Evolutionary conservation across 2,329 filamentous ascomycete species (phyloP).

Genomic region (Monosporascus sp.): DNA sequence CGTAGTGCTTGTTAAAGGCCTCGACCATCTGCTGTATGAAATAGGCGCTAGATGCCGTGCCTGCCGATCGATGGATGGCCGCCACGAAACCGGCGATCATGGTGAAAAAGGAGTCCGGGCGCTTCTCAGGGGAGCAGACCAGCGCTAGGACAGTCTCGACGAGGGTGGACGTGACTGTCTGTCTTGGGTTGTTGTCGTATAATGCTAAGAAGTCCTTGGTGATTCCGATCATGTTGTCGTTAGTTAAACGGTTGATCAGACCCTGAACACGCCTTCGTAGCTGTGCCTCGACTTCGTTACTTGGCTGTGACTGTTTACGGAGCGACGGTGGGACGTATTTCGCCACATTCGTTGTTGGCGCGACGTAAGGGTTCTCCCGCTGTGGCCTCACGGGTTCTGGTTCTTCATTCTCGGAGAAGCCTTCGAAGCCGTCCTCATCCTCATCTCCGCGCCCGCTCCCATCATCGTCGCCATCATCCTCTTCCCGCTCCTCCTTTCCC

Average conservation of each 20-base stretch:
- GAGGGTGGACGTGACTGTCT: conserved; percentile 77
- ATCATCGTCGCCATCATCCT: conserved; percentile 22
- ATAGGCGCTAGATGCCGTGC: conserved; percentile 84
- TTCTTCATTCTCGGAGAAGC: conserved; percentile 31
- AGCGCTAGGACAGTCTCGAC: conserved; percentile 74
- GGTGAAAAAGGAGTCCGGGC: conserved; percentile 87
- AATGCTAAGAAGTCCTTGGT: conserved; percentile 75
- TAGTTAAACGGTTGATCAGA: conserved; percentile 86
- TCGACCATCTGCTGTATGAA: conserved; percentile 74
- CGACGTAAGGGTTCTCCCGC: conserved; percentile 84
- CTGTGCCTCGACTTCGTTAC: conserved; percentile 61
- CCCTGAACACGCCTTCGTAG: conserved; percentile 80
- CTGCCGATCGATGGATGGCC: conserved; percentile 80
- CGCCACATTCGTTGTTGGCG: conserved; percentile 53
- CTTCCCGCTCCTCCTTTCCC: conserved; percentile 23
- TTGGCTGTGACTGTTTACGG: conserved; percentile 56
- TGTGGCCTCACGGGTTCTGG: conserved; percentile 36
- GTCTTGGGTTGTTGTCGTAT: conserved; percentile 79
- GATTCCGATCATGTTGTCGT: conserved; percentile 83
- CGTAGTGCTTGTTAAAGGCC: conserved; percentile 65
- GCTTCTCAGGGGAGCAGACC: conserved; percentile 68
- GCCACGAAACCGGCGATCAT: conserved; percentile 86
- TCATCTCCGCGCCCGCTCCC: conserved; percentile 30
- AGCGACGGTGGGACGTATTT: conserved; percentile 92
- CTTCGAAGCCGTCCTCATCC: conserved; percentile 32